A percentile compares a stretch with the other conserved stretches of the same genome.
Evolutionary conservation across 1,139 yeast species (phyloP).

Genomic region (Geotrichum aggregatum): DNA sequence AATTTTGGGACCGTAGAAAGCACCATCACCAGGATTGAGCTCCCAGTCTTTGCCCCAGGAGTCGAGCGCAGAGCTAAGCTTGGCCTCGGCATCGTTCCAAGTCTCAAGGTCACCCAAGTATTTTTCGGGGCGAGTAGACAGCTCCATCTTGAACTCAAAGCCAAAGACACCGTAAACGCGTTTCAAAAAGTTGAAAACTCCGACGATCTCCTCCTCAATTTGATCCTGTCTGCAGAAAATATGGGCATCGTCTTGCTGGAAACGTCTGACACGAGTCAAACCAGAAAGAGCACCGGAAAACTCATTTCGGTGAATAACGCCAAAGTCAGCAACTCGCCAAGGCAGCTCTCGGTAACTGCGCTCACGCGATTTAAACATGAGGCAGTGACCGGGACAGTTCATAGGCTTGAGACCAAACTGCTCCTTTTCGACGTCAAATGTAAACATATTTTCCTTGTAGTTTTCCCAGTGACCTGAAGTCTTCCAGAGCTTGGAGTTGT

Average conservation of each 20-base stretch:
- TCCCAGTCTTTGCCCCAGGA: conserved; percentile 83
- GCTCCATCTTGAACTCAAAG: conserved; percentile 80
- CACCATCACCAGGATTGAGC: conserved; percentile 94
- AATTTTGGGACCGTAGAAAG: conserved; percentile 97
- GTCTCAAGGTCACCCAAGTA: conserved; percentile 80
- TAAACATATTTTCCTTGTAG: conserved; percentile 93
- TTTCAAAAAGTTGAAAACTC: conserved; percentile 73
- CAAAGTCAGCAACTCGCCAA: conserved; percentile 93
- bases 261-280: conserved; percentile 91
- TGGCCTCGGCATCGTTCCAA: conserved; percentile 84
- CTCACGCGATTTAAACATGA: conserved; percentile 79
- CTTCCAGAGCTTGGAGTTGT: conserved; percentile 92
- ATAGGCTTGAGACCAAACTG: conserved; percentile 82
- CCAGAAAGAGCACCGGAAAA: conserved; percentile 88
- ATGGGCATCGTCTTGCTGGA: conserved; percentile 98
- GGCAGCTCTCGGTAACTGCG: conserved; percentile 94
- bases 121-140: conserved; percentile 92
- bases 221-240: conserved; percentile 91
- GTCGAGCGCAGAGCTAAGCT: conserved; percentile 69
- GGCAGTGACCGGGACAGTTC: conserved; percentile 98
- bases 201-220: conserved; percentile 74
- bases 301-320: conserved; percentile 93
- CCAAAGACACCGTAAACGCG: conserved; percentile 81
- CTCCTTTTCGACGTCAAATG: conserved; percentile 94
- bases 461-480: conserved; percentile 98